phyloP scores from a whole-genome alignment of 768 basidiomycete genomes.

The Tricholoma sp. region DNA sequence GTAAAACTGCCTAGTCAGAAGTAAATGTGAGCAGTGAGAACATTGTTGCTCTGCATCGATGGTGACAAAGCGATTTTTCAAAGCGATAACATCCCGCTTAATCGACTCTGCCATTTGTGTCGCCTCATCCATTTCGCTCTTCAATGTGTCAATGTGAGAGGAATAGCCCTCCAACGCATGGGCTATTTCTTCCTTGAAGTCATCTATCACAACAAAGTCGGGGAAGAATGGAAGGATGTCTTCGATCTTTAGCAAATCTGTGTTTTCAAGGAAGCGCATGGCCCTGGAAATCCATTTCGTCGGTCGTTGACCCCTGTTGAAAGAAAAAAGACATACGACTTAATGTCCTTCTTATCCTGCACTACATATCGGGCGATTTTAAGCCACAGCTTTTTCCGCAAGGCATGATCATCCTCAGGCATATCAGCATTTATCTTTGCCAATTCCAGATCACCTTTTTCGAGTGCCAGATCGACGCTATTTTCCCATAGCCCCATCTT shows the following conservation, averaged over 20 bases:
- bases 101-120: constrained; percentile 90
- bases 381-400: constrained; percentile 94
- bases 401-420: constrained; percentile 81
- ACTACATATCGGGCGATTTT: constrained; percentile 99
- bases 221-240: constrained; percentile 99
- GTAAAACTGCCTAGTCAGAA: constrained; percentile 93
- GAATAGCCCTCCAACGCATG: constrained; percentile 93
- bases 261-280: constrained; percentile 94
- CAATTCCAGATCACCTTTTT: constrained; percentile 91
- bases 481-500: constrained; percentile 98
- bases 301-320: neutral
- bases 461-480: constrained; percentile 89
- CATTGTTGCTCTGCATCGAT: constrained; percentile 87
- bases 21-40: constrained; percentile 66
- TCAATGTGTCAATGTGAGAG: constrained; percentile 82
- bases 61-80: constrained; percentile 88
- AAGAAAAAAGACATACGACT: constrained; percentile 61
- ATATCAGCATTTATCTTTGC: constrained; percentile 95
- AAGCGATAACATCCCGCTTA: constrained; percentile 80
- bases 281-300: constrained; percentile 49
- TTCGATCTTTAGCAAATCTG: constrained; percentile 93
- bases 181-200: constrained; percentile 99
- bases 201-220: constrained; percentile 98
- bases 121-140: constrained; percentile 94
- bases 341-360: constrained; percentile 96